phyloP scores from a whole-genome alignment of 2,329 filamentous ascomycete species.

The Fusarium sambucinum region DNA sequence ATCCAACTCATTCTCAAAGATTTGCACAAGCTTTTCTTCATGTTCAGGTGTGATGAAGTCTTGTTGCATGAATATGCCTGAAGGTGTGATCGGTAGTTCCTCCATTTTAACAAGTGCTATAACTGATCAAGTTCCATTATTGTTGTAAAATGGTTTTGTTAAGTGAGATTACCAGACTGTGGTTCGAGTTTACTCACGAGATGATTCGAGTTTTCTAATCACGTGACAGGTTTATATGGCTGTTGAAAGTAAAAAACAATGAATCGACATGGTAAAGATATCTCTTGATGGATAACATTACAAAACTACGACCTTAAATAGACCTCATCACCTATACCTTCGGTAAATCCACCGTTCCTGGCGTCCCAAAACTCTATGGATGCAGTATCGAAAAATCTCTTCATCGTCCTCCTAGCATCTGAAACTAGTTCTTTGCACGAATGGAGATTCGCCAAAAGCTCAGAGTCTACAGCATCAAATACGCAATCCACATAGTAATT shows the following conservation, averaged over 20 bases:
- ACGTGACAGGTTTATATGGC: slow-evolving; percentile 1
- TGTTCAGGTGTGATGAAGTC: slow-evolving; percentile 62
- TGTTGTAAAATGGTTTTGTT: too few species aligned
- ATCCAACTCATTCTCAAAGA: slow-evolving; percentile 58
- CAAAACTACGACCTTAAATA: not conserved
- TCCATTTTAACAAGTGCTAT: slow-evolving; percentile 41
- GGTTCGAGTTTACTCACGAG: slow-evolving; percentile 1
- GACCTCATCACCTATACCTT: not conserved
- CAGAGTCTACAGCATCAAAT: not conserved
- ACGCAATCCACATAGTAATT: not conserved
- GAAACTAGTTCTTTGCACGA: not conserved
- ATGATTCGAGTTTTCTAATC: slow-evolving; percentile 20
- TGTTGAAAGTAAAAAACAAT: not conserved
- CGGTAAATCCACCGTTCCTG: not conserved
- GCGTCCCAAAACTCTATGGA: not conserved
- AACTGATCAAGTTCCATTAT: not conserved
- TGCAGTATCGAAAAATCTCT: not conserved
- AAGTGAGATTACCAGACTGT: not conserved
- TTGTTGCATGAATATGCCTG: slow-evolving; percentile 58
- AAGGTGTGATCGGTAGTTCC: slow-evolving; percentile 46
- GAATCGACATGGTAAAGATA: not conserved
- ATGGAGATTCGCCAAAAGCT: not conserved
- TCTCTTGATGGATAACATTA: not conserved
- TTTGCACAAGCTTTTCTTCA: slow-evolving; percentile 58
- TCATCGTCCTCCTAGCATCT: not conserved